These are phyloP conservation scores for Rhodotorula kratochvilovae DNA, from an alignment of 768 basidiomycete genomes.

Conservation along the genomic window DNA sequence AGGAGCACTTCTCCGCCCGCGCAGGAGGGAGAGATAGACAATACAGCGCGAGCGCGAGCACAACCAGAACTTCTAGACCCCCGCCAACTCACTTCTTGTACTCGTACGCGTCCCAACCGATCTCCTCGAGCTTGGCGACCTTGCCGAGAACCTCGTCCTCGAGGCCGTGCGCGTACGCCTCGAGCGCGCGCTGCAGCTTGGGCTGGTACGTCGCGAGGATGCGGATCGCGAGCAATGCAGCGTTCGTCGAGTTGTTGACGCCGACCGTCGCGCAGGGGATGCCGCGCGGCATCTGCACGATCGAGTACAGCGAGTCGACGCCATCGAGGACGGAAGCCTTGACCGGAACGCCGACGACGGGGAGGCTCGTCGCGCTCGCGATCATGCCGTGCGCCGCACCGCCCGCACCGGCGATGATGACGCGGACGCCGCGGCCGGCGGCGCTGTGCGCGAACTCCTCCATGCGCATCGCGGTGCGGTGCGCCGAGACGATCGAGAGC, in stretches of 20 bases:
- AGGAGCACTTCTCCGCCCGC: neutral
- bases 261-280: conserved; percentile 97
- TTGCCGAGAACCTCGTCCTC: conserved; percentile 75
- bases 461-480: conserved; percentile 84
- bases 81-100: conserved; percentile 9
- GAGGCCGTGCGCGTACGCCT: conserved; percentile 63
- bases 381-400: conserved; percentile 99
- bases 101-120: conserved; percentile 80
- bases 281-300: conserved; percentile 99
- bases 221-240: conserved; percentile 81
- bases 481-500: conserved; percentile 91
- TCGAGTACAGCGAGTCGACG: conserved; percentile 92
- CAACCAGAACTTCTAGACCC: neutral
- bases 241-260: conserved; percentile 91
- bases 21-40: neutral
- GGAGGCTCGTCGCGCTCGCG: conserved; percentile 83
- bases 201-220: conserved; percentile 75
- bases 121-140: conserved; percentile 65
- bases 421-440: conserved; percentile 53
- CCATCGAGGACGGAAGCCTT: conserved; percentile 90
- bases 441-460: conserved; percentile 76
- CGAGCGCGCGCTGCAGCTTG: conserved; percentile 61
- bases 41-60: neutral
- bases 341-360: conserved; percentile 94
- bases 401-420: conserved; percentile 92